A percentile compares a stretch with the other conserved stretches of the same genome.
Conservation (phyloP, 2,329 filamentous ascomycete species). For the Fusarium compactum region DNA sequence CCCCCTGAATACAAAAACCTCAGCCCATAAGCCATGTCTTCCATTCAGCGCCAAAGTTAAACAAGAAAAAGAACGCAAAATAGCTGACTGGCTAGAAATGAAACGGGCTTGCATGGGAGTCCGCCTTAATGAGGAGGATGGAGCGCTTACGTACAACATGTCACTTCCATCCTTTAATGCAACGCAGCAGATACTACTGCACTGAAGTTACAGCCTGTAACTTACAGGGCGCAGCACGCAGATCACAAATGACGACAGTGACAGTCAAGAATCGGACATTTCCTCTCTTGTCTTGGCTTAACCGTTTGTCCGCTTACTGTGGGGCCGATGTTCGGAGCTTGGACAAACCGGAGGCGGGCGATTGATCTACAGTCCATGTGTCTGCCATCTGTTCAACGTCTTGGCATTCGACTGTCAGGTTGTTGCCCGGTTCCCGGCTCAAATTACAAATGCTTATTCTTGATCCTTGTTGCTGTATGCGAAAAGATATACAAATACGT, state of each 20-base stretch:
- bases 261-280: background rate
- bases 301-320: background rate
- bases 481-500: conserved; percentile 12
- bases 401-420: background rate
- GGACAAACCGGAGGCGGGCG: background rate
- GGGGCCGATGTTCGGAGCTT: background rate
- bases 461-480: background rate
- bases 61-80: conserved; percentile 16
- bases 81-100: conserved; percentile 18
- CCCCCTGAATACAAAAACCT: conserved; percentile 3
- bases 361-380: background rate
- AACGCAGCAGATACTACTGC: too few relatives aligned
- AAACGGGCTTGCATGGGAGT: conserved; percentile 1
- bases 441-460: background rate
- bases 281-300: conserved; percentile 11
- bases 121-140: background rate
- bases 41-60: background rate
- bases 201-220: background rate
- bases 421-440: background rate
- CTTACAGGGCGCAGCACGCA: background rate
- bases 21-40: background rate
- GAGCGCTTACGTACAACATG: background rate
- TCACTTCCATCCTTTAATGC: background rate
- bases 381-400: background rate
- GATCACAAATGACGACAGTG: conserved; percentile 24